Evolutionary conservation across 257 asterid species (phyloP).

Genomic region (Primulina huaijiensis): DNA sequence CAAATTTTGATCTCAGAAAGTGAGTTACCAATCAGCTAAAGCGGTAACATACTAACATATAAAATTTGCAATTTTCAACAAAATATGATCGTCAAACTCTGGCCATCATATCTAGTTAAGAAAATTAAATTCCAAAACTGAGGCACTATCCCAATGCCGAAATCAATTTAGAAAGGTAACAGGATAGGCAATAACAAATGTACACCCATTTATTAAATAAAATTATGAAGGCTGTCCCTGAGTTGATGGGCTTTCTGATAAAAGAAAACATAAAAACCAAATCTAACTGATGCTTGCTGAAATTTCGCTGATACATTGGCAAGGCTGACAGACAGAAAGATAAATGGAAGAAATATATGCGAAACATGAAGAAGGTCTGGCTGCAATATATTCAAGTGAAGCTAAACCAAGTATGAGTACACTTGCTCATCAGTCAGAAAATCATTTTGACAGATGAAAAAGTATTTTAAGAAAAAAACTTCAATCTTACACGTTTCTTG

Average conservation of each 20-base stretch:
- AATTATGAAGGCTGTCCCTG: conserved; percentile 7
- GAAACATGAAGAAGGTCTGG: conserved; percentile 9
- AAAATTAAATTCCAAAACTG: neutral
- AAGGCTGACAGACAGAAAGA: conserved; percentile 10
- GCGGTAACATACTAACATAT: conserved; percentile 12
- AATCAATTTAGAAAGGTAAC: neutral
- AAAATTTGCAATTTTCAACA: conserved; percentile 11
- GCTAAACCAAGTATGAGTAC: conserved; percentile 7
- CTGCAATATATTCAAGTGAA: conserved; percentile 6
- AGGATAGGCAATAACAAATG: neutral
- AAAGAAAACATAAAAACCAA: conserved; percentile 8
- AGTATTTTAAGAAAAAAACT: neutral
- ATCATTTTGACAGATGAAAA: neutral
- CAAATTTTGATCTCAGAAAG: conserved; percentile 23
- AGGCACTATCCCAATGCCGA: too few relatives aligned
- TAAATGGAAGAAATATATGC: neutral
- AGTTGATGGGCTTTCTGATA: conserved; percentile 9
- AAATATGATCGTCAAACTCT: neutral
- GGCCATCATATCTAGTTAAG: neutral
- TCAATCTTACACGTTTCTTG: conserved; percentile 72
- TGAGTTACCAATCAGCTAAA: neutral
- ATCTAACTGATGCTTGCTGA: conserved; percentile 6
- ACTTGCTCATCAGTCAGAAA: conserved; percentile 13
- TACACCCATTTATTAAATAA: neutral
- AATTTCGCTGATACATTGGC: conserved; percentile 9